Conservation (phyloP, 352 stramenopile species). For the Blastocystis sp. region DNA sequence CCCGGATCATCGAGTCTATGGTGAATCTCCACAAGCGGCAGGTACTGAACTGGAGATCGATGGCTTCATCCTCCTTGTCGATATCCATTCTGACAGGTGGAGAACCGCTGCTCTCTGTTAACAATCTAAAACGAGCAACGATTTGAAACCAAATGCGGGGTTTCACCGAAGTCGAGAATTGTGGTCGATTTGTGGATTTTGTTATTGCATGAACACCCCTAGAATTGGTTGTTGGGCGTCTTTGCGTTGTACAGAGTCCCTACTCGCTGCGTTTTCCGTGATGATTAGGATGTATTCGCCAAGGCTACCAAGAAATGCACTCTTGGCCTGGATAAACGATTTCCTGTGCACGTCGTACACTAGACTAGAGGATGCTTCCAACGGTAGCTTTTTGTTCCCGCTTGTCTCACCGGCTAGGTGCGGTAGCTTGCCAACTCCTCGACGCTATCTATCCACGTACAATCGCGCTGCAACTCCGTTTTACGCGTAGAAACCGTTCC, state of each 20-base stretch:
- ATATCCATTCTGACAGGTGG: constrained; percentile 47
- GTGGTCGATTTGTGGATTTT: no score
- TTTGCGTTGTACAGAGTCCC: neutral
- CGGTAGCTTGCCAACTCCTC: constrained; percentile 56
- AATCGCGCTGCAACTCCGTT: no score
- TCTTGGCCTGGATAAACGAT: constrained; percentile 68
- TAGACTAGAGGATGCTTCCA: constrained; percentile 50
- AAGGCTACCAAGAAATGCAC: constrained; percentile 25
- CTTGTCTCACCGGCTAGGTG: constrained; percentile 4
- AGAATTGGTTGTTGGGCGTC: neutral
- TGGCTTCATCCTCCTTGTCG: constrained; percentile 57
- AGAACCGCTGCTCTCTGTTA: no score
- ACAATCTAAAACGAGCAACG: no score
- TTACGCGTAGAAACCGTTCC: constrained; percentile 17
- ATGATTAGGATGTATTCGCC: constrained; percentile 29
- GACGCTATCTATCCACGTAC: constrained; percentile 58
- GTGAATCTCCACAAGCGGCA: neutral
- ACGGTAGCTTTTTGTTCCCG: constrained; percentile 13
- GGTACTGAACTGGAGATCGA: constrained; percentile 52
- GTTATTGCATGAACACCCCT: neutral
- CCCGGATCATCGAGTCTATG: neutral
- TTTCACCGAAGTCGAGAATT: no score
- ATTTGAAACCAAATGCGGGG: no score
- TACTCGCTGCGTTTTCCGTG: neutral
- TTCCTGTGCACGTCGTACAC: constrained; percentile 30